A percentile compares a stretch with the other conserved stretches of the same genome.
These are phyloP conservation scores for Ceratopteris richardii DNA, from an alignment of 75 land plant genomes.

Conservation along the genomic window DNA sequence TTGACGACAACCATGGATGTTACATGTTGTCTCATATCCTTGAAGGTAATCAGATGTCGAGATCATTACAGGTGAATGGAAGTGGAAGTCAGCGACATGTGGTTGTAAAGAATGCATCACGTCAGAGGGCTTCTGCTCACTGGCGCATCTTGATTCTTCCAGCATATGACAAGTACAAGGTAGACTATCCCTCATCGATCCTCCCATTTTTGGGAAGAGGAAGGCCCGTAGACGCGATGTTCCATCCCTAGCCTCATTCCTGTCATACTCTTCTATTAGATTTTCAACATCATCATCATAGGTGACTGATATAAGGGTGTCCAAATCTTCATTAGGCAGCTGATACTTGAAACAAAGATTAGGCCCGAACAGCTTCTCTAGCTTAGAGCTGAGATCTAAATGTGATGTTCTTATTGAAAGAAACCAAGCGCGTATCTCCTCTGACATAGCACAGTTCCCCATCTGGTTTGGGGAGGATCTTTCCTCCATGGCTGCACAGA, in stretches of 20 bases:
- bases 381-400: constrained; percentile 30
- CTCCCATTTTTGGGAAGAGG: constrained; percentile 30
- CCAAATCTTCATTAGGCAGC: constrained; percentile 67
- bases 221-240: constrained; percentile 53
- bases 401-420: neutral
- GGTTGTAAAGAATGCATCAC: neutral
- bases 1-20: neutral
- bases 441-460: constrained; percentile 78
- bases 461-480: constrained; percentile 83
- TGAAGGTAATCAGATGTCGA: neutral
- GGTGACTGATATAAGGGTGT: constrained; percentile 59
- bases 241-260: constrained; percentile 14
- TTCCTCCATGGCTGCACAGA: constrained; percentile 87
- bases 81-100: neutral
- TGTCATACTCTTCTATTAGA: constrained; percentile 80
- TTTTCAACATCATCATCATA: constrained; percentile 58
- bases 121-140: neutral
- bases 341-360: constrained; percentile 58
- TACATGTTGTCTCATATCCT: neutral
- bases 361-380: constrained; percentile 25
- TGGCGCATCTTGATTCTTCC: neutral
- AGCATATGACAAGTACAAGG: neutral
- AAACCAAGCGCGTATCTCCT: constrained; percentile 60
- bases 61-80: neutral
- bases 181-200: neutral